A percentile compares a stretch with the other conserved stretches of the same genome.
Conservation (phyloP, 805 yeast genomes). For the Kockiozyma suomiensis region DNA sequence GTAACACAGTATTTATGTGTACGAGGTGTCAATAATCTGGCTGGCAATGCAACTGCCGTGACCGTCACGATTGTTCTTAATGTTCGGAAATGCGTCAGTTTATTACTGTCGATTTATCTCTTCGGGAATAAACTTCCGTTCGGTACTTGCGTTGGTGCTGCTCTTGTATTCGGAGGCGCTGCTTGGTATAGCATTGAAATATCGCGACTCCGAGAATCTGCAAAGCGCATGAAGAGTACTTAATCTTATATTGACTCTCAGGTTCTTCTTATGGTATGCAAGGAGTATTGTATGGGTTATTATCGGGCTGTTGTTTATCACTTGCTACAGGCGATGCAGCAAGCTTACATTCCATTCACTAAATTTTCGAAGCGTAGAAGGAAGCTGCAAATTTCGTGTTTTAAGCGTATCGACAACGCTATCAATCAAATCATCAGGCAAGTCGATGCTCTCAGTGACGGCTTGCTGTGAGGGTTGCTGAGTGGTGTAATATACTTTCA, state of each 20-base stretch:
- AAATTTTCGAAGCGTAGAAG: slow-evolving; percentile 38
- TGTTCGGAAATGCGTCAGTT: slow-evolving; percentile 62
- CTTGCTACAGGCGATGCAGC: slow-evolving; percentile 32
- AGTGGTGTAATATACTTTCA: slow-evolving; percentile 52
- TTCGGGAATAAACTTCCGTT: slow-evolving; percentile 52
- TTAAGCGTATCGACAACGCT: slow-evolving; percentile 42
- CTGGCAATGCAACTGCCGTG: slow-evolving; percentile 60
- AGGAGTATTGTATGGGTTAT: too few species aligned
- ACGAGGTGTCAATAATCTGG: slow-evolving; percentile 65
- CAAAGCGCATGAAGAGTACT: slow-evolving; percentile 13
- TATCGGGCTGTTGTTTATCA: too few species aligned
- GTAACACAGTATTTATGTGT: slow-evolving; percentile 64
- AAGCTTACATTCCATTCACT: slow-evolving; percentile 42
- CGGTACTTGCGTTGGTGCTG: slow-evolving; percentile 52
- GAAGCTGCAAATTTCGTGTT: slow-evolving; percentile 43
- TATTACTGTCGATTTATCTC: slow-evolving; percentile 56
- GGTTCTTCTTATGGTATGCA: too few species aligned
- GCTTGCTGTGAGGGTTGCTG: background rate
- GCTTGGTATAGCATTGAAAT: slow-evolving; percentile 46
- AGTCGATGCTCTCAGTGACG: slow-evolving; percentile 44
- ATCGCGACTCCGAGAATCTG: slow-evolving; percentile 21
- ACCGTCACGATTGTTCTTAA: slow-evolving; percentile 64
- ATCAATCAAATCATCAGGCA: slow-evolving; percentile 43
- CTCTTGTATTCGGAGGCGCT: slow-evolving; percentile 59
- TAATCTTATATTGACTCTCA: background rate